These are phyloP conservation scores for Saccharomycopsis vini DNA, from an alignment of 805 yeast species.

Conservation along the genomic window DNA sequence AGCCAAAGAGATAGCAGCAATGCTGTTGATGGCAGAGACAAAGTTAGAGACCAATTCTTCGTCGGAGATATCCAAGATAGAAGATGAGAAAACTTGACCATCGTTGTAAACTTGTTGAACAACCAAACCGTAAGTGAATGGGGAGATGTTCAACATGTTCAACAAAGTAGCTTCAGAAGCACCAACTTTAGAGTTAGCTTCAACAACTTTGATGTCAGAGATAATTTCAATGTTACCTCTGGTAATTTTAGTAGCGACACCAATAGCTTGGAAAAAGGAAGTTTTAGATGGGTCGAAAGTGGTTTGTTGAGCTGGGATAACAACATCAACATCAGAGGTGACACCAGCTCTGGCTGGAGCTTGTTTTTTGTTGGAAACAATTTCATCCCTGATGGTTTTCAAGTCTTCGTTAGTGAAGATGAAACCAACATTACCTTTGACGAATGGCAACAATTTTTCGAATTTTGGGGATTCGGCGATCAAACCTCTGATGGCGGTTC, in stretches of 20 bases:
- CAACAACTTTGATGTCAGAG: conserved; percentile 92
- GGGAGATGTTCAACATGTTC: conserved; percentile 99
- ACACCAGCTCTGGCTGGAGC: conserved; percentile 99
- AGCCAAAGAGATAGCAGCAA: conserved; percentile 95
- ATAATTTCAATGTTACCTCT: conserved; percentile 99
- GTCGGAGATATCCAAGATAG: conserved; percentile 97
- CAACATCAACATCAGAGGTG: conserved; percentile 94
- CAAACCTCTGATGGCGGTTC: conserved; percentile 99
- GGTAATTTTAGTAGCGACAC: conserved; percentile 99
- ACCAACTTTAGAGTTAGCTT: conserved; percentile 83
- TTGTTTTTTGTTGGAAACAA: conserved; percentile 91
- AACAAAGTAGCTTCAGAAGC: conserved; percentile 97
- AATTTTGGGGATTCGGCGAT: conserved; percentile 87
- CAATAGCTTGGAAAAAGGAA: conserved; percentile 99
- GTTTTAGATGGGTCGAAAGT: conserved; percentile 99
- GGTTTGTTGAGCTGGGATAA: conserved; percentile 98
- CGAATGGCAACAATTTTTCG: conserved; percentile 90
- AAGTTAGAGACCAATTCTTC: conserved; percentile 92
- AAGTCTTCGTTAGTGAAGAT: conserved; percentile 96
- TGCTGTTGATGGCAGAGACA: conserved; percentile 82
- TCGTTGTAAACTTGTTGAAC: conserved; percentile 96
- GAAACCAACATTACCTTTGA: conserved; percentile 99
- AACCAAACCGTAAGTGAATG: conserved; percentile 97
- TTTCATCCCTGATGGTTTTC: conserved; percentile 81
- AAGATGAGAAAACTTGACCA: conserved; percentile 96